Evolutionary conservation across 441 rosid genomes (phyloP).

Genomic region (Eutrema salsugineum): DNA sequence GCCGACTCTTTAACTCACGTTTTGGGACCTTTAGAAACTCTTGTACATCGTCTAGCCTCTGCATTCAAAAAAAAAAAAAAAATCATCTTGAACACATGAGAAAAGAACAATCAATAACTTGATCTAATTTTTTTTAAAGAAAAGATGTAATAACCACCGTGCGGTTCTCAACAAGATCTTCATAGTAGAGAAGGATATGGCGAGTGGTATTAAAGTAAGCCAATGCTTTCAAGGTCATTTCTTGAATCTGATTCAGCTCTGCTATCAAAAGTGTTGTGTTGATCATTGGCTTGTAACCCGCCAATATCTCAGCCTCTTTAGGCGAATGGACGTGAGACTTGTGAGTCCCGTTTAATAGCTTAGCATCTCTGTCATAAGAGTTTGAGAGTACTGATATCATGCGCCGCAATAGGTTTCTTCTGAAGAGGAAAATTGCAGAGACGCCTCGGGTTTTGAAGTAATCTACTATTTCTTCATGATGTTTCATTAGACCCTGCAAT

Average conservation of each 20-base stretch:
- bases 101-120: background rate
- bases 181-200: slow-evolving; percentile 69
- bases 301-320: slow-evolving; percentile 77
- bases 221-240: slow-evolving; percentile 52
- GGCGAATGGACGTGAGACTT: slow-evolving; percentile 86
- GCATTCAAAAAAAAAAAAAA: slow-evolving; percentile 13
- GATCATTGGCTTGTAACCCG: slow-evolving; percentile 66
- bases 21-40: slow-evolving; percentile 67
- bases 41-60: slow-evolving; percentile 67
- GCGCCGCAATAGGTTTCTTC: slow-evolving; percentile 75
- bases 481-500: slow-evolving; percentile 64
- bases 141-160: slow-evolving; percentile 40
- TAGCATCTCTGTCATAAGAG: slow-evolving; percentile 61
- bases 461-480: slow-evolving; percentile 62
- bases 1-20: slow-evolving; percentile 63
- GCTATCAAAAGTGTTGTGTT: slow-evolving; percentile 50
- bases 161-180: slow-evolving; percentile 66
- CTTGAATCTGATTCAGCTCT: slow-evolving; percentile 58
- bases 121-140: background rate
- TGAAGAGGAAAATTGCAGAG: slow-evolving; percentile 64
- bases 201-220: slow-evolving; percentile 72
- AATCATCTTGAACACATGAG: background rate
- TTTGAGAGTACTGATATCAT: slow-evolving; percentile 83
- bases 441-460: slow-evolving; percentile 74
- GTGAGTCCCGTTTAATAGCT: slow-evolving; percentile 72